Conservation (phyloP, 2,329 filamentous ascomycete genomes). For the Cordyceps farinosa region DNA sequence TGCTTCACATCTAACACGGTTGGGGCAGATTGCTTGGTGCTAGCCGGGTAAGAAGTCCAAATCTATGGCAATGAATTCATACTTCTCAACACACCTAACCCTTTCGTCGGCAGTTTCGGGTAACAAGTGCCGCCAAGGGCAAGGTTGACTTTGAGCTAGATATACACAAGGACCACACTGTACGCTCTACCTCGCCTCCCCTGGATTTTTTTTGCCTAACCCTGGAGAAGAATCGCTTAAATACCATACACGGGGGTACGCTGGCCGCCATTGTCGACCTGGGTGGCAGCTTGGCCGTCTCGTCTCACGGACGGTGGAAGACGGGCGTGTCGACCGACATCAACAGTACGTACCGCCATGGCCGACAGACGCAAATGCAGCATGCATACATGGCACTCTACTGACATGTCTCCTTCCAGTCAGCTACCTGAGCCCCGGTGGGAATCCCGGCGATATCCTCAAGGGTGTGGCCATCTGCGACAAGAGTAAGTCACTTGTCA, state of each 20-base stretch:
- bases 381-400: too few relatives aligned
- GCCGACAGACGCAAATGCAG: too few relatives aligned
- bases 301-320: slow-evolving; percentile 58
- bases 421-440: slow-evolving; percentile 59
- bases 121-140: slow-evolving; percentile 62
- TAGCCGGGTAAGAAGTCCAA: slow-evolving; percentile 12
- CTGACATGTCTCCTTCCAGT: slow-evolving; percentile 38
- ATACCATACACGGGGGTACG: slow-evolving; percentile 74
- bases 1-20: neutral
- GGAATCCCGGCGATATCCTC: slow-evolving; percentile 53
- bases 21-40: slow-evolving; percentile 20
- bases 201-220: neutral
- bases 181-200: slow-evolving; percentile 30
- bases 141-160: slow-evolving; percentile 73
- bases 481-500: slow-evolving; percentile 45
- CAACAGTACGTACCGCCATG: slow-evolving; percentile 43
- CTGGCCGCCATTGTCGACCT: slow-evolving; percentile 72
- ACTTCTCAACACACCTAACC: neutral
- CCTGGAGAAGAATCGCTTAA: slow-evolving; percentile 62
- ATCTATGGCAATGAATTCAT: too few relatives aligned
- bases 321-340: slow-evolving; percentile 64
- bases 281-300: slow-evolving; percentile 62
- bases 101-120: slow-evolving; percentile 53
- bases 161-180: slow-evolving; percentile 71
- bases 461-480: slow-evolving; percentile 57